Conservation (phyloP, 495 filamentous ascomycete genomes). For the Penicillium steckii region DNA sequence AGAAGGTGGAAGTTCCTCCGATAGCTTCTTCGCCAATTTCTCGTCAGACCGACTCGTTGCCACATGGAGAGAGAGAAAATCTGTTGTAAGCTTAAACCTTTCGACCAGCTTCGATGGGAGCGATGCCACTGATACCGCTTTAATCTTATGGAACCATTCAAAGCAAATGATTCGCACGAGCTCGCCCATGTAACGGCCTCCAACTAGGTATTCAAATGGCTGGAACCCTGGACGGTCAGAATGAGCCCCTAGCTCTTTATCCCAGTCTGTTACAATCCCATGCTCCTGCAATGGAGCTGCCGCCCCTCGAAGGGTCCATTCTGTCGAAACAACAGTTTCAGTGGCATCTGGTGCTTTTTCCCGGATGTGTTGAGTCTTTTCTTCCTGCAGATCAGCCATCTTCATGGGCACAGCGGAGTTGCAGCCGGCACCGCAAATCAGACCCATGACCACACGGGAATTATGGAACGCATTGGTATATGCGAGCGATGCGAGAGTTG, state of each 20-base stretch:
- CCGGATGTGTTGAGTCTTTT: constrained; percentile 44
- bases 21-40: constrained; percentile 42
- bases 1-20: constrained; percentile 47
- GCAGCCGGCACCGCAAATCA: constrained; percentile 75
- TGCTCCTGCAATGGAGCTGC: constrained; percentile 57
- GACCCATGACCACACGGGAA: constrained; percentile 68
- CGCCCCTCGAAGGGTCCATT: constrained; percentile 73
- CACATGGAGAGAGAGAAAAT: constrained; percentile 61
- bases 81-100: constrained; percentile 60
- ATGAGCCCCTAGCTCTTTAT: constrained; percentile 55
- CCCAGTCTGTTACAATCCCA: constrained; percentile 63
- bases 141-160: constrained; percentile 52
- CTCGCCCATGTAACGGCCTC: constrained; percentile 73
- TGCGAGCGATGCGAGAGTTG: constrained; percentile 69
- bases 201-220: constrained; percentile 78
- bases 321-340: constrained; percentile 70
- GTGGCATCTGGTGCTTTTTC: constrained; percentile 36
- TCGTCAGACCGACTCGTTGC: constrained; percentile 38
- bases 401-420: constrained; percentile 73
- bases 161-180: constrained; percentile 63
- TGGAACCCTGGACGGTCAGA: constrained; percentile 71
- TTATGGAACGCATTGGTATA: constrained; percentile 57
- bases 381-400: constrained; percentile 55
- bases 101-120: constrained; percentile 50
- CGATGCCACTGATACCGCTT: constrained; percentile 19